Evolutionary conservation across 495 filamentous ascomycete species (phyloP).

Genomic region (Penicillium maclennaniae): DNA sequence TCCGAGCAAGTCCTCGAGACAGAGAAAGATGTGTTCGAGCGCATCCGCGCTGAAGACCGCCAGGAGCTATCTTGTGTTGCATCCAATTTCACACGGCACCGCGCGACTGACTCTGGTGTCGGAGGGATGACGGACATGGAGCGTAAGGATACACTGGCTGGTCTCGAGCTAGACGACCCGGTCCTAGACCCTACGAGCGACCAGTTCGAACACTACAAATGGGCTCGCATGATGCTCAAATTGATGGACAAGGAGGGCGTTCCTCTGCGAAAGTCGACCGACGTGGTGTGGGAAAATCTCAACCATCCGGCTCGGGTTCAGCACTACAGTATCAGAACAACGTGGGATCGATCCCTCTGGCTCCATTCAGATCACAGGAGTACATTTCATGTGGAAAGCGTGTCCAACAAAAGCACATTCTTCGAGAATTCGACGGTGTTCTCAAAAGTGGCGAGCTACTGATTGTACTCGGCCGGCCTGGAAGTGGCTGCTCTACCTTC

Average conservation of each 20-base stretch:
- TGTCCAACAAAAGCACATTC: slow-evolving; percentile 37
- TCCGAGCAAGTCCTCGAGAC: slow-evolving; percentile 16
- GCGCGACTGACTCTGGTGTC: slow-evolving; percentile 18
- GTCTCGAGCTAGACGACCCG: slow-evolving; percentile 43
- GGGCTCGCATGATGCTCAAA: slow-evolving; percentile 49
- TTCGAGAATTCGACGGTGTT: slow-evolving; percentile 40
- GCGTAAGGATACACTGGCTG: slow-evolving; percentile 43
- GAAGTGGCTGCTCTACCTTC: slow-evolving; percentile 45
- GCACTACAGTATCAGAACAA: slow-evolving; percentile 55
- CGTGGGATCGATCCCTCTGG: slow-evolving; percentile 46
- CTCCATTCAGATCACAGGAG: slow-evolving; percentile 47
- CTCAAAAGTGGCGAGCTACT: slow-evolving; percentile 38
- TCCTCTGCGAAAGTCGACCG: slow-evolving; percentile 33
- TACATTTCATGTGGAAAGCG: slow-evolving; percentile 29
- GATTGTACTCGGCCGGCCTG: slow-evolving; percentile 42
- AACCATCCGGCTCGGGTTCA: slow-evolving; percentile 51
- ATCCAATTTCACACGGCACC: slow-evolving; percentile 34
- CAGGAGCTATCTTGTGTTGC: slow-evolving; percentile 37
- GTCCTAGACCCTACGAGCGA: slow-evolving; percentile 52
- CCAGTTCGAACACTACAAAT: slow-evolving; percentile 57
- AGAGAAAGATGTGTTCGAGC: slow-evolving; percentile 29
- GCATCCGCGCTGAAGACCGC: slow-evolving; percentile 33
- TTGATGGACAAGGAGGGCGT: slow-evolving; percentile 43
- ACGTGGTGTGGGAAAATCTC: slow-evolving; percentile 50
- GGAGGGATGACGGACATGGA: slow-evolving; percentile 25